Evolutionary conservation across 164 flowering plant genomes (phyloP).

Genomic region (Amborella trichopoda): DNA sequence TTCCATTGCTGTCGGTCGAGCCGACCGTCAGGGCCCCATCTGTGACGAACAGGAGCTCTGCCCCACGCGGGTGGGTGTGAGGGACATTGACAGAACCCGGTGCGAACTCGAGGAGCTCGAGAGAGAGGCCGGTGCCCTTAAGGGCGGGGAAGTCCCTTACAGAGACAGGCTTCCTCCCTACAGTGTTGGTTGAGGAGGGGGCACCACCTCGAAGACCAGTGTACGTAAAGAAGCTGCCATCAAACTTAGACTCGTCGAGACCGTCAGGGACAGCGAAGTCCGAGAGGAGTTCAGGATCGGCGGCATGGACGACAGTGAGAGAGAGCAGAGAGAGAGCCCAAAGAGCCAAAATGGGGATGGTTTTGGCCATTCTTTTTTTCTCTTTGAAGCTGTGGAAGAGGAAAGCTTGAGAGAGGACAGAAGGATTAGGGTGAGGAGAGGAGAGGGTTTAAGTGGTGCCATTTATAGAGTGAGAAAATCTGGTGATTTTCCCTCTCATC

Average conservation of each 20-base stretch:
- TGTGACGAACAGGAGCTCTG: constrained; percentile 1
- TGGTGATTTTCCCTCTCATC: too few species aligned
- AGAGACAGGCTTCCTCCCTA: background rate
- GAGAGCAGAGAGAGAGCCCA: too few species aligned
- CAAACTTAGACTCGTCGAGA: constrained; percentile 6
- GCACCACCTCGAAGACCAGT: constrained; percentile 2
- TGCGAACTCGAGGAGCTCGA: constrained; percentile 4
- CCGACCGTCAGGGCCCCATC: constrained; percentile 6
- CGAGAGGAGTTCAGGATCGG: background rate
- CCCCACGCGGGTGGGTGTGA: constrained; percentile 6
- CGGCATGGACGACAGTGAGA: background rate
- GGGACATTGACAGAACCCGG: constrained; percentile 4
- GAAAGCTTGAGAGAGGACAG: too few species aligned
- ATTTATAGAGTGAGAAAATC: too few species aligned
- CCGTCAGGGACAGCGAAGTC: background rate
- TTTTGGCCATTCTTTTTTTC: too few species aligned
- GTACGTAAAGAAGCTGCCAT: constrained; percentile 10
- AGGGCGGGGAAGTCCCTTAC: constrained; percentile 9
- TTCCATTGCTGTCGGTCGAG: constrained; percentile 5
- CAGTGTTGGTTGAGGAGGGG: background rate
- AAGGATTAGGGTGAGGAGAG: too few species aligned
- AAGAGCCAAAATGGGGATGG: too few species aligned
- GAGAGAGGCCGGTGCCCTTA: constrained; percentile 6
- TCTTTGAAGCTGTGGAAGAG: too few species aligned
- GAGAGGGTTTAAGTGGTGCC: too few species aligned